These are phyloP conservation scores for Colletotrichum noveboracense DNA, from an alignment of 2,329 filamentous ascomycete species.

Conservation along the genomic window DNA sequence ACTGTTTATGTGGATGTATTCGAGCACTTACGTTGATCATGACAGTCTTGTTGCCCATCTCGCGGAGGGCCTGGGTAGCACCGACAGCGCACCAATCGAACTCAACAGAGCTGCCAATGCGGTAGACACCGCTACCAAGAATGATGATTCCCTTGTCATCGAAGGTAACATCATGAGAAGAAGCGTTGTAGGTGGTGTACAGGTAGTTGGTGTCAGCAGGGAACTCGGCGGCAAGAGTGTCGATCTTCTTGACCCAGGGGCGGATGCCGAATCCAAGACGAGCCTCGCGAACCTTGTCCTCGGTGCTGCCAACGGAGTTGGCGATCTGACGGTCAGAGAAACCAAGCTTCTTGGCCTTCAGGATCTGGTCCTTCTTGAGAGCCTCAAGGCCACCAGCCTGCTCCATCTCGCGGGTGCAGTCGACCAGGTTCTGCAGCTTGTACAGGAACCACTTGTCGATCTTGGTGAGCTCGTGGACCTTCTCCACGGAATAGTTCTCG, in stretches of 20 bases:
- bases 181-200: conserved; percentile 97
- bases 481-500: conserved; percentile 92
- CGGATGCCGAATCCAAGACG: conserved; percentile 87
- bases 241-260: conserved; percentile 98
- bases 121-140: conserved; percentile 93
- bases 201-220: conserved; percentile 94
- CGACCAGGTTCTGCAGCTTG: conserved; percentile 97
- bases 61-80: conserved; percentile 79
- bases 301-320: conserved; percentile 80
- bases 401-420: conserved; percentile 87
- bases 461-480: conserved; percentile 91
- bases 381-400: conserved; percentile 81
- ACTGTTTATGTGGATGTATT: conserved; percentile 56
- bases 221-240: conserved; percentile 96
- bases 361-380: conserved; percentile 85
- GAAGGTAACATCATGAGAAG: conserved; percentile 90
- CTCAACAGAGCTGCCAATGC: conserved; percentile 96
- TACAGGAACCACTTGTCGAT: conserved; percentile 99
- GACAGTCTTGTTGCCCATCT: conserved; percentile 94
- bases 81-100: conserved; percentile 99
- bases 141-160: conserved; percentile 91
- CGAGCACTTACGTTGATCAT: conserved; percentile 80
- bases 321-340: conserved; percentile 98
- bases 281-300: conserved; percentile 87
- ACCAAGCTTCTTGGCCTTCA: conserved; percentile 95